Base-by-base conservation (phyloP, 257 asterid species). In the Primulina huaijiensis region DNA sequence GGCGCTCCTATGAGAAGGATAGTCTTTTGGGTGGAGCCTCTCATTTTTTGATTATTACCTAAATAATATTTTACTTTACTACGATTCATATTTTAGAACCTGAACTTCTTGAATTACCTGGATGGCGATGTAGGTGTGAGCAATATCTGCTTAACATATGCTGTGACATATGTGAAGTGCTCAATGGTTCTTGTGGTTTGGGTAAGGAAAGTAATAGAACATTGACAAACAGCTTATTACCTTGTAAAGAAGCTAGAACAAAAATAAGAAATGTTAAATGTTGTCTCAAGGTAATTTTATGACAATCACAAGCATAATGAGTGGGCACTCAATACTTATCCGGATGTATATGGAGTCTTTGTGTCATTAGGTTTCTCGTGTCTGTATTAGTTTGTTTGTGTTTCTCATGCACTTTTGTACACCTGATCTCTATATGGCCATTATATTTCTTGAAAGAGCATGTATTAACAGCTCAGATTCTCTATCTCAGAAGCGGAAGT, bases 401-500 rank as follows among this genome's bases (percentile, higher is more conserved):
- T 35, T 16, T 34, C 20, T 60, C 8, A 38, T 59, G 8, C 21
- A 16, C n/a, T 40, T 68, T 29, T 37, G 68, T 30, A 17, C 30
- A 69, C 9, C 5, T 40, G 19, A 14, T 56, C 12, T 50, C 40
- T 34, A 9, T 69, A 23, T 31, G 55, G 31, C 56, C 67, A 63
- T 60, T 71, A 53, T 50, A 62, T 56, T 55, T 37, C 31, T 23
- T 27, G 34, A 62, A 60, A 9, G 59, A 27, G 50, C 77, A 61
- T 71, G 38, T 68, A 31, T 72, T 79, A 72, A 72, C 72, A 43
- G 9, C 37, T 8, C 60, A 62, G 23, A 46, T 74, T 74, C 65
- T 68, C 59, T 61, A 56, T 78, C 65, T 63, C 92, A 92, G 98
- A 93, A 78, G 93, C 86, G 4, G 87, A 88, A 79, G 95, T 93